Conservation (phyloP, 345 rosid genomes). For the Lumnitzera littorea region DNA sequence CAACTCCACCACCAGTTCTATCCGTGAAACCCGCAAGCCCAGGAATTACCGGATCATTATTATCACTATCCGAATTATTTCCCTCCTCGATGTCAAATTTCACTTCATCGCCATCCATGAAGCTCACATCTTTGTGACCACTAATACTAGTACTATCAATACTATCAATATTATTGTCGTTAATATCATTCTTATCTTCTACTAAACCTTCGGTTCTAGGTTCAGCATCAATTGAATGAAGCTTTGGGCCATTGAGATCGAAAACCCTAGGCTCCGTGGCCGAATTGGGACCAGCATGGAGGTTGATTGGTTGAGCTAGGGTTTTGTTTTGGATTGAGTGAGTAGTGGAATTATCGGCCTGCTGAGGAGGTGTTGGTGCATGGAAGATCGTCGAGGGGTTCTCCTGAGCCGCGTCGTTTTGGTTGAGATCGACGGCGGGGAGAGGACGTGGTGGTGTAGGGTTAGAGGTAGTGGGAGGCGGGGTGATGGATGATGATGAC, state of each 20-base stretch:
- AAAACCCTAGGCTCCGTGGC: constrained; percentile 38
- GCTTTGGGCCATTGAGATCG: constrained; percentile 3
- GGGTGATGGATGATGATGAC: constrained; percentile 23
- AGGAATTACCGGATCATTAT: constrained; percentile 40
- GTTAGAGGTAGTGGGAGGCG: constrained; percentile 11
- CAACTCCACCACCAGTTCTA: constrained; percentile 12
- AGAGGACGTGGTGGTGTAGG: constrained; percentile 20
- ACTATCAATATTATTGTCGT: too few species aligned
- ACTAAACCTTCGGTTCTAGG: too few species aligned
- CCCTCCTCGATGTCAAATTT: constrained; percentile 82
- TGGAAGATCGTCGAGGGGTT: constrained; percentile 7
- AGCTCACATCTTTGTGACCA: constrained; percentile 13
- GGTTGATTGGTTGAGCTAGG: background rate
- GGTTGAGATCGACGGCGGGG: constrained; percentile 62
- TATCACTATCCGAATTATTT: constrained; percentile 27
- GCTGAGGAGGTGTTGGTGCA: constrained; percentile 7
- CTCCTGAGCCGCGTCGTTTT: constrained; percentile 20
- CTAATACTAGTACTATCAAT: too few species aligned
- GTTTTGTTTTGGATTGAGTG: background rate
- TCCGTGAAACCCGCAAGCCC: constrained; percentile 32
- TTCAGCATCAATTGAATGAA: too few species aligned
- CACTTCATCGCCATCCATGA: constrained; percentile 33
- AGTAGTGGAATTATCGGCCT: background rate
- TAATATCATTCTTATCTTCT: too few species aligned
- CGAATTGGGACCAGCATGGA: constrained; percentile 14